Conservation (phyloP, 2,329 filamentous ascomycete genomes). For the Paecilomyces sp. region DNA sequence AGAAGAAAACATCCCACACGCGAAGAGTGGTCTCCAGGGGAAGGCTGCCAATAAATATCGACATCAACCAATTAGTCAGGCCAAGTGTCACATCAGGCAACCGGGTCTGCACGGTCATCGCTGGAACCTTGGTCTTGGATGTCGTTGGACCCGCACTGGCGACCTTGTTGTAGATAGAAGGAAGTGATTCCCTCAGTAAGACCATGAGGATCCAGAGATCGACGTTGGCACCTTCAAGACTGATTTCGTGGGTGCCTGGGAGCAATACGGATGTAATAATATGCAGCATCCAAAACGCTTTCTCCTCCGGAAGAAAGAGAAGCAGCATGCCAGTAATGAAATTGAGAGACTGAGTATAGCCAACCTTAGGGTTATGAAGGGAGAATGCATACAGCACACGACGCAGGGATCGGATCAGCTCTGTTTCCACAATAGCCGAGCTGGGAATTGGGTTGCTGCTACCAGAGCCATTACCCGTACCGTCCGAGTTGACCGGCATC, state of each 20-base stretch:
- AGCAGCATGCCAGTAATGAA: conserved; percentile 87
- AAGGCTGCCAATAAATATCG: conserved; percentile 84
- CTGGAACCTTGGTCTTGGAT: conserved; percentile 33
- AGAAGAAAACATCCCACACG: conserved; percentile 94
- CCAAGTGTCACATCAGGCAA: conserved; percentile 87
- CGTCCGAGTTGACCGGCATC: conserved; percentile 12
- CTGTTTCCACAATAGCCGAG: conserved; percentile 53
- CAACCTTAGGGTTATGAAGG: conserved; percentile 82
- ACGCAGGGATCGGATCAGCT: conserved; percentile 73
- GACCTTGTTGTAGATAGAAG: conserved; percentile 79
- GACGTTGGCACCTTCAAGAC: conserved; percentile 84
- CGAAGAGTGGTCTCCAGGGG: conserved; percentile 87
- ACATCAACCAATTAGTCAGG: conserved; percentile 98
- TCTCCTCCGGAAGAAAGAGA: conserved; percentile 85
- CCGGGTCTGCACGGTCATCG: conserved; percentile 39
- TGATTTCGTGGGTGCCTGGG: conserved; percentile 85
- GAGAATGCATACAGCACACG: conserved; percentile 85
- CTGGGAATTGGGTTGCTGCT: conserved; percentile 29
- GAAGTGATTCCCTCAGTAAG: conserved; percentile 72
- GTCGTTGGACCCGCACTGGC: conserved; percentile 55
- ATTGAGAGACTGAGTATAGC: conserved; percentile 93
- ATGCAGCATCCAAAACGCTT: conserved; percentile 86
- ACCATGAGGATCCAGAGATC: conserved; percentile 92
- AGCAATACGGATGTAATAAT: conserved; percentile 85
- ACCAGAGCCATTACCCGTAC: conserved; percentile 15